Evolutionary conservation across 768 basidiomycete genomes (phyloP).

Genomic region (Pleurotus pulmonarius): DNA sequence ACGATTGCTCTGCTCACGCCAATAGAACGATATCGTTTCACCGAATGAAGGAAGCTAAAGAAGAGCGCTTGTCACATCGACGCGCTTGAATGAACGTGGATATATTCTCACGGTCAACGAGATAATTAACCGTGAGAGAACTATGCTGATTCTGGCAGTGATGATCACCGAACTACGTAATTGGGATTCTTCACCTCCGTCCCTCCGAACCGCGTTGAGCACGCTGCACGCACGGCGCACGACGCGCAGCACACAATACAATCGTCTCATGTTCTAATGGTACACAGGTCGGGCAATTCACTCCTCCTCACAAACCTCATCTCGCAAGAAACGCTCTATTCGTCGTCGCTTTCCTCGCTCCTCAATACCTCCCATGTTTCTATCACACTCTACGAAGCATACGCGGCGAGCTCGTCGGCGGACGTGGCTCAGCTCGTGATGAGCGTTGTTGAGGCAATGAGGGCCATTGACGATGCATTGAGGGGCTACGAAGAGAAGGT

Average conservation of each 20-base stretch:
- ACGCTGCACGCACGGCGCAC: too few relatives aligned
- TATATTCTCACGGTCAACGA: not conserved
- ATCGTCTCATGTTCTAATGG: constrained; percentile 36
- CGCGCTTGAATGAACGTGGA: too few relatives aligned
- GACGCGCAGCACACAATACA: too few relatives aligned
- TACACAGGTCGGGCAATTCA: constrained; percentile 70
- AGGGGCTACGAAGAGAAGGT: constrained; percentile 55
- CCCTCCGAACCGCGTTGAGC: not conserved
- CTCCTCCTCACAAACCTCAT: constrained; percentile 68
- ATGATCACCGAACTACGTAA: not conserved
- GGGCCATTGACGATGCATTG: constrained; percentile 67
- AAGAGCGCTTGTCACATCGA: too few relatives aligned
- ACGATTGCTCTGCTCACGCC: too few relatives aligned
- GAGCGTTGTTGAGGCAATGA: constrained; percentile 53
- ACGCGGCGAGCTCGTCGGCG: constrained; percentile 63
- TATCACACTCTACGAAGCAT: constrained; percentile 65
- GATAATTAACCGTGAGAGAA: not conserved
- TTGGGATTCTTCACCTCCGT: not conserved
- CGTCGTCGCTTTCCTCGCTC: constrained; percentile 53
- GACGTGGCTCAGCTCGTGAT: constrained; percentile 51
- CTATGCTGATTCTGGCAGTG: not conserved
- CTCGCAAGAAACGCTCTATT: constrained; percentile 67
- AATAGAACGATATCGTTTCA: too few relatives aligned
- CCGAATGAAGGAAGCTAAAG: too few relatives aligned
- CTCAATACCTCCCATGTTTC: constrained; percentile 59